These are phyloP conservation scores for Hortiboletus flavorubellus DNA, from an alignment of 768 basidiomycete species.

Conservation along the genomic window DNA sequence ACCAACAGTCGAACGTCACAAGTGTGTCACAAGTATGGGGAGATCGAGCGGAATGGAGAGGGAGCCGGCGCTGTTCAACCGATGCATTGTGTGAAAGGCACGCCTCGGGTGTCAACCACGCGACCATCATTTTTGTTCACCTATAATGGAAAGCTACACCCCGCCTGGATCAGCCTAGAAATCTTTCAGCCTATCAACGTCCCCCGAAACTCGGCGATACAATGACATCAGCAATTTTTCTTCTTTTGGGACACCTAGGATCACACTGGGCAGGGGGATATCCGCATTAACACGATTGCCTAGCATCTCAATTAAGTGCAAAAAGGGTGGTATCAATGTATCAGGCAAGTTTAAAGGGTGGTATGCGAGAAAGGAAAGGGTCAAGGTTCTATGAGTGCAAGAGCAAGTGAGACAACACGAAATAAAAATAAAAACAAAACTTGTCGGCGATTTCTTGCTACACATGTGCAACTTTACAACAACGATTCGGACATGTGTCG, in stretches of 20 bases:
- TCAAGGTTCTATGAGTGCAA: background rate
- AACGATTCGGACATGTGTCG: constrained; percentile 1
- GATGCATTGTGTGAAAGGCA: background rate
- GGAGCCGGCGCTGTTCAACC: background rate
- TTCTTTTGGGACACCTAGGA: background rate
- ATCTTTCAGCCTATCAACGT: too few relatives aligned
- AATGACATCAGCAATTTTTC: background rate
- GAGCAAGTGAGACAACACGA: background rate
- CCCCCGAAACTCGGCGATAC: background rate
- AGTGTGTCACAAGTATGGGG: background rate
- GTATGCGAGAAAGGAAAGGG: background rate
- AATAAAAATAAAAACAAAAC: background rate
- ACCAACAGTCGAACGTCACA: background rate
- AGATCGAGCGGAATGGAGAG: background rate
- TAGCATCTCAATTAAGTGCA: background rate
- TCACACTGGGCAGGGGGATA: background rate
- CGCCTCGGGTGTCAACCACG: background rate
- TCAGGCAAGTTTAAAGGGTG: background rate
- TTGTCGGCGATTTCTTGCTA: background rate
- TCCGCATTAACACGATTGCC: background rate
- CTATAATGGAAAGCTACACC: too few relatives aligned
- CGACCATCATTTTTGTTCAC: background rate
- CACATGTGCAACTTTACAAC: background rate
- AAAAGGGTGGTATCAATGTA: constrained; percentile 5
- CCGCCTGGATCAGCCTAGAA: too few relatives aligned